A percentile compares a stretch with the other conserved stretches of the same genome.
These are phyloP conservation scores for Candida khao-thaluensis DNA, from an alignment of 805 yeast species.

Conservation along the genomic window DNA sequence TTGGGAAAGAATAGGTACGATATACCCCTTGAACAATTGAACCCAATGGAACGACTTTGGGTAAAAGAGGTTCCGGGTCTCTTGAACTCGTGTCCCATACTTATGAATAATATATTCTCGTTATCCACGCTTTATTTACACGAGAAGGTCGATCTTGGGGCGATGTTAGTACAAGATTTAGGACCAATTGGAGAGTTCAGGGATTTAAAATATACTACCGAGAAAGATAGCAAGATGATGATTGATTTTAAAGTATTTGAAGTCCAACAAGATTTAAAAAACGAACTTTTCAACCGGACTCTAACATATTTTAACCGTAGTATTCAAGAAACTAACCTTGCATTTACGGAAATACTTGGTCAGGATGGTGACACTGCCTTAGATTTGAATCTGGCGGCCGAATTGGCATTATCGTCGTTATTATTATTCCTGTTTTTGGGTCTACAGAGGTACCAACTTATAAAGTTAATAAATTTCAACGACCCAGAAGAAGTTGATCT, in stretches of 20 bases:
- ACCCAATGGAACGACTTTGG: slow-evolving; percentile 6
- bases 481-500: slow-evolving; percentile 2
- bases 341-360: background rate
- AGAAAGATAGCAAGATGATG: background rate
- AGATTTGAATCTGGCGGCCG: slow-evolving; percentile 2
- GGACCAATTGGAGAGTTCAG: slow-evolving; percentile 4
- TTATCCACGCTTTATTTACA: slow-evolving; percentile 4
- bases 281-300: background rate
- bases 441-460: slow-evolving; percentile 1
- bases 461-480: slow-evolving; percentile 4
- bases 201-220: slow-evolving; percentile 1
- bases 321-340: background rate
- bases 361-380: background rate
- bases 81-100: slow-evolving; percentile 3
- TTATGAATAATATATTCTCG: slow-evolving; percentile 6
- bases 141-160: slow-evolving; percentile 1
- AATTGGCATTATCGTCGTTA: slow-evolving; percentile 3
- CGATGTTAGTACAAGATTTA: slow-evolving; percentile 4
- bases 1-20: background rate
- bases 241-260: background rate
- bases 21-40: background rate
- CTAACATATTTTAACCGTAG: slow-evolving; percentile 4
- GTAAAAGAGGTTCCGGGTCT: slow-evolving; percentile 2
- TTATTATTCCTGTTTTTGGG: slow-evolving; percentile 5
- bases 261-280: background rate